Conservation (phyloP, 1,139 yeast species). For the Pichia sp. region DNA sequence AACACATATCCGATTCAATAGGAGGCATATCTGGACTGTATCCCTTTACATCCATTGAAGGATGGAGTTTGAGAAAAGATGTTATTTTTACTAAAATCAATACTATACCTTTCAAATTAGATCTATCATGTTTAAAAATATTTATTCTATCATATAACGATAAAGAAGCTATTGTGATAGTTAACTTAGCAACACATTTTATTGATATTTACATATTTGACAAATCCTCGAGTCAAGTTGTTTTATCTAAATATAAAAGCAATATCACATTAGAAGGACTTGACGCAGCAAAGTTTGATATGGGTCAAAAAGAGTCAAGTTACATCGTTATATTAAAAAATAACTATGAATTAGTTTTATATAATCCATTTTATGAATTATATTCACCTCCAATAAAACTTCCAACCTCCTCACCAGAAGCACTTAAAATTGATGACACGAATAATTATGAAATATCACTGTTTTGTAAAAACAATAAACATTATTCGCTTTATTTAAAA, state of each 20-base stretch:
- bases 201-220: conserved; percentile 49
- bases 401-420: conserved; percentile 17
- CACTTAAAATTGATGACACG: conserved; percentile 18
- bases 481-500: conserved; percentile 34
- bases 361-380: conserved; percentile 62
- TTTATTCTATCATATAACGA: conserved; percentile 43
- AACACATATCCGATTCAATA: conserved; percentile 20
- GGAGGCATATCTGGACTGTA: conserved; percentile 11
- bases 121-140: conserved; percentile 36
- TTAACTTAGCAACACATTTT: conserved; percentile 31
- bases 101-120: conserved; percentile 32
- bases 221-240: conserved; percentile 31
- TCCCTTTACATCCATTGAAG: conserved; percentile 16
- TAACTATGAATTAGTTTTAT: conserved; percentile 36
- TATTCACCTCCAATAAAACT: conserved; percentile 39
- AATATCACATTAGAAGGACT: conserved; percentile 35
- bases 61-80: conserved; percentile 48
- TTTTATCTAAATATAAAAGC: conserved; percentile 33
- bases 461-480: conserved; percentile 25
- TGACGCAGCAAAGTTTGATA: conserved; percentile 40
- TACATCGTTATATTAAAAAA: conserved; percentile 31
- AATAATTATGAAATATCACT: conserved; percentile 20
- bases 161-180: conserved; percentile 55
- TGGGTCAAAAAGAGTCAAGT: conserved; percentile 35
- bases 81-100: conserved; percentile 60